Conservation (phyloP, 2,329 filamentous ascomycete genomes). For the Sarocladiaceae sp. region DNA sequence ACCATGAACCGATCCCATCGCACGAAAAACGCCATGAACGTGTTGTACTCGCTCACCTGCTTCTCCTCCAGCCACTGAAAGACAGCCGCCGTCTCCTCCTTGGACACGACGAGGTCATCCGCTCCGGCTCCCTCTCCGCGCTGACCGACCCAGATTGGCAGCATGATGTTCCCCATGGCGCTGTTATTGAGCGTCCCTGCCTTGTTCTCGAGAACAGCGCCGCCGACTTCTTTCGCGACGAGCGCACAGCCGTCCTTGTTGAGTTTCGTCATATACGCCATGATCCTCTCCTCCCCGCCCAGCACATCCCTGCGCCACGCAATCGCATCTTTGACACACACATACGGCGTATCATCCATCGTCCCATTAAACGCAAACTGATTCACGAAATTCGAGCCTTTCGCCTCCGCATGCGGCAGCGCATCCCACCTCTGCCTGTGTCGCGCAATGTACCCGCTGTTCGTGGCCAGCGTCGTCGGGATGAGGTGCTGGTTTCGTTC, state of each 20-base stretch:
- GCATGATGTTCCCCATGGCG: constrained; percentile 63
- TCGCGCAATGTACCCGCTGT: constrained; percentile 63
- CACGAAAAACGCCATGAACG: constrained; percentile 60
- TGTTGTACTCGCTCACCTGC: constrained; percentile 56
- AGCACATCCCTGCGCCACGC: constrained; percentile 62
- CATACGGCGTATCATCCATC: constrained; percentile 62
- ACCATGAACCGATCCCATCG: constrained; percentile 61
- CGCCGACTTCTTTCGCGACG: constrained; percentile 59
- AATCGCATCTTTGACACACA: constrained; percentile 66
- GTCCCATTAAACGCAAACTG: constrained; percentile 77
- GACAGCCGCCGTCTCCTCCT: constrained; percentile 28
- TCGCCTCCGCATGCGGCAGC: constrained; percentile 39
- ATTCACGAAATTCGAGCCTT: constrained; percentile 55
- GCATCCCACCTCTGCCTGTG: constrained; percentile 25
- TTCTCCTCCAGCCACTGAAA: constrained; percentile 52
- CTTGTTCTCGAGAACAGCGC: constrained; percentile 63
- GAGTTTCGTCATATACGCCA: constrained; percentile 55
- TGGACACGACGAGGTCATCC: constrained; percentile 23
- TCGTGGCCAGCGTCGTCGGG: constrained; percentile 69
- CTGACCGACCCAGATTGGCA: constrained; percentile 51
- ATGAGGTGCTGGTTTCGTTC: constrained; percentile 69
- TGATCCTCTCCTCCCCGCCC: constrained; percentile 67
- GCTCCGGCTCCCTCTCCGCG: constrained; percentile 15
- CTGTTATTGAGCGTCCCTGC: constrained; percentile 57
- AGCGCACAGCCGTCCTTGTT: constrained; percentile 56